phyloP scores from a whole-genome alignment of 2,329 filamentous ascomycete species.

The Claviceps arundinis region DNA sequence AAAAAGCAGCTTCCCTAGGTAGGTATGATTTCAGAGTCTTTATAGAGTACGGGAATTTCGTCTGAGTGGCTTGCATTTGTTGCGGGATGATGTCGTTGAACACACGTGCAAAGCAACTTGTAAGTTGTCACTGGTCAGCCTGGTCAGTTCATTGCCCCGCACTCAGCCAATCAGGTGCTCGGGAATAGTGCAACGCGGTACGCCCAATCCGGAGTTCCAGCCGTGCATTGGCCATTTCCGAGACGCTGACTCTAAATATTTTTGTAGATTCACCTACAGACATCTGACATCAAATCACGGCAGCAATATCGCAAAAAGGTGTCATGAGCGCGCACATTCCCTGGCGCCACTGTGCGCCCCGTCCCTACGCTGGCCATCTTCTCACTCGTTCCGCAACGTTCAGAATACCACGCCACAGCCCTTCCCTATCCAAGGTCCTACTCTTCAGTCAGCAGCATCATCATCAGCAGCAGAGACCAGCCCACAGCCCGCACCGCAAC shows the following conservation, averaged over 20 bases:
- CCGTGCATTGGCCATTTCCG: neutral
- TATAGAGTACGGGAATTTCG: neutral
- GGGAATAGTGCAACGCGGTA: neutral
- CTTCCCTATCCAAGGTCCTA: neutral
- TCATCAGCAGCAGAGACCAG: slow-evolving; percentile 10
- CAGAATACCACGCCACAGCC: slow-evolving; percentile 2
- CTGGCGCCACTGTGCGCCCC: slow-evolving; percentile 17
- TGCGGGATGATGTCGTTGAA: neutral
- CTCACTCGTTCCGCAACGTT: slow-evolving; percentile 2
- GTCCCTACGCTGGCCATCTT: slow-evolving; percentile 9
- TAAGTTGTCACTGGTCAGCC: neutral
- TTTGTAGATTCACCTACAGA: neutral
- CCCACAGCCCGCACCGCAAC: slow-evolving; percentile 11
- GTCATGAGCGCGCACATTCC: slow-evolving; percentile 20
- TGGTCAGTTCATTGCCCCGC: neutral
- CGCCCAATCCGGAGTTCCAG: neutral
- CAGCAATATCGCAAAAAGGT: too few relatives aligned
- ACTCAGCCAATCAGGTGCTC: neutral
- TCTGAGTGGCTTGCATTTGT: neutral
- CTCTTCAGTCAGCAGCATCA: slow-evolving; percentile 7
- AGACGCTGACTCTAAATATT: neutral
- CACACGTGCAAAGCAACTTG: neutral
- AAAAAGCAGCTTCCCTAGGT: too few relatives aligned
- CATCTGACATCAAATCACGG: too few relatives aligned
- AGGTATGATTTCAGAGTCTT: too few relatives aligned